phyloP scores from a whole-genome alignment of 2,329 filamentous ascomycete genomes.

The Colletotrichum sp. region DNA sequence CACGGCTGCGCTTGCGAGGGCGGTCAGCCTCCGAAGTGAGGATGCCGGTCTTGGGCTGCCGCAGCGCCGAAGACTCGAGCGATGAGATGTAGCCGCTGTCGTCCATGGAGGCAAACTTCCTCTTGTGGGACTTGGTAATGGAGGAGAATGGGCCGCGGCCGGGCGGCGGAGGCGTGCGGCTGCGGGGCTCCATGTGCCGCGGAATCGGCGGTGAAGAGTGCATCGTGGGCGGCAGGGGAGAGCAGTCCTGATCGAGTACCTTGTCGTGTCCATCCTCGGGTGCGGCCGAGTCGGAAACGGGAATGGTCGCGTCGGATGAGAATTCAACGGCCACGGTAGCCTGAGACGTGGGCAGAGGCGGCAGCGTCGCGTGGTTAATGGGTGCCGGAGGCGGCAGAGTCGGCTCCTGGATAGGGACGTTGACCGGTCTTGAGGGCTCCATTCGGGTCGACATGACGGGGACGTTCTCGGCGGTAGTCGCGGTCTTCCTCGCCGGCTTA shows the following conservation, averaged over 20 bases:
- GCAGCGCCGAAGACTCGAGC: conserved; percentile 85
- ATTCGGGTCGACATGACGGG: conserved; percentile 63
- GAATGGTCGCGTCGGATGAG: conserved; percentile 80
- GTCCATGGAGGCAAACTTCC: conserved; percentile 79
- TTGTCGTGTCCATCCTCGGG: conserved; percentile 56
- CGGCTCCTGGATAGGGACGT: conserved; percentile 47
- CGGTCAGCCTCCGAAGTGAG: conserved; percentile 81
- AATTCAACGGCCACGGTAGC: conserved; percentile 58
- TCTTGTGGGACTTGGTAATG: conserved; percentile 71
- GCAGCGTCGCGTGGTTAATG: conserved; percentile 40
- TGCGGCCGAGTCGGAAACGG: conserved; percentile 69
- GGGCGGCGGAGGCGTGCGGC: conserved; percentile 78
- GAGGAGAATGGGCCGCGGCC: conserved; percentile 65
- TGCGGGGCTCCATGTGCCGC: conserved; percentile 60
- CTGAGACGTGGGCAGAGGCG: conserved; percentile 43
- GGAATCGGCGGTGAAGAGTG: conserved; percentile 90
- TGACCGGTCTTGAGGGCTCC: conserved; percentile 52
- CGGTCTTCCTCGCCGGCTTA: conserved; percentile 70
- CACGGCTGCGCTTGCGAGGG: conserved; percentile 69
- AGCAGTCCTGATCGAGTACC: conserved; percentile 56
- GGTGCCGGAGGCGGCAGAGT: conserved; percentile 51
- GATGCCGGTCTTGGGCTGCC: conserved; percentile 68
- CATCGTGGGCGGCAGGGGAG: conserved; percentile 73
- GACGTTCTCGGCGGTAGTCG: conserved; percentile 60
- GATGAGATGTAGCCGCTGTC: conserved; percentile 99